phyloP scores from a whole-genome alignment of 192 early-diverging fungal genomes.

The Backusella australiensis region DNA sequence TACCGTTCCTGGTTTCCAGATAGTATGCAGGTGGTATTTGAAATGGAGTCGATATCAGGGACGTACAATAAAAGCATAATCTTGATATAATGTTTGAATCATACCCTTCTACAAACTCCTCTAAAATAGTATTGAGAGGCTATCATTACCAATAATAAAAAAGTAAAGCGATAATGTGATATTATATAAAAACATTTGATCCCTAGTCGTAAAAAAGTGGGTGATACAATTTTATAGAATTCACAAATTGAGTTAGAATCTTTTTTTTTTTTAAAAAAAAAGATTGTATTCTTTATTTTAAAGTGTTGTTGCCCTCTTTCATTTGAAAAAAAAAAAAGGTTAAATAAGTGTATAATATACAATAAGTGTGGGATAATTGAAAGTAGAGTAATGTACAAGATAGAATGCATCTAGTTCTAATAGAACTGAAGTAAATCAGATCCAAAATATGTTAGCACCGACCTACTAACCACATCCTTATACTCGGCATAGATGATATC shows the following conservation, averaged over 20 bases:
- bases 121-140: no score
- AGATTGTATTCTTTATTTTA: neutral
- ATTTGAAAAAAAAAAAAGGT: neutral
- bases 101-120: no score
- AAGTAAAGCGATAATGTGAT: neutral
- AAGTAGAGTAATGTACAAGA: neutral
- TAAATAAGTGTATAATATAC: neutral
- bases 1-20: neutral
- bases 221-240: neutral
- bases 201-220: neutral
- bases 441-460: neutral
- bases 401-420: neutral
- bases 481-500: neutral
- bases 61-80: neutral
- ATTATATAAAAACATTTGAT: neutral
- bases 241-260: constrained; percentile 2
- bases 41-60: neutral
- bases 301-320: neutral
- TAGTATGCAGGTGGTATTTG: neutral
- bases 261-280: neutral
- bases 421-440: neutral
- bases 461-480: neutral
- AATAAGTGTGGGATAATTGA: neutral
- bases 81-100: no score
- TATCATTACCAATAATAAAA: neutral